These are phyloP conservation scores for Wickerhamomyces strasburgensis DNA, from an alignment of 805 yeast species.

Conservation along the genomic window DNA sequence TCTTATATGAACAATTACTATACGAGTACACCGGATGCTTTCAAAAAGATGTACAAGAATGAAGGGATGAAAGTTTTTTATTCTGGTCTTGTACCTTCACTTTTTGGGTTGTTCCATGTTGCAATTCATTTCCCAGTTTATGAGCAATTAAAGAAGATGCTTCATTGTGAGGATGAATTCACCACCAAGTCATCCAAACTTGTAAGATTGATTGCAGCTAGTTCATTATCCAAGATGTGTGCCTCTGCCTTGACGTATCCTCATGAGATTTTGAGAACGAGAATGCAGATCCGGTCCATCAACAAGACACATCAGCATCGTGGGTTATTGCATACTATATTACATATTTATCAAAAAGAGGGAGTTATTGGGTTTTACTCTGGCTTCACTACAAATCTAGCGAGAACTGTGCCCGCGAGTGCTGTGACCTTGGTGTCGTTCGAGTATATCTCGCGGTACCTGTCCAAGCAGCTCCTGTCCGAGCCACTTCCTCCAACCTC, in stretches of 20 bases:
- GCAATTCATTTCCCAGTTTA: conserved; percentile 96
- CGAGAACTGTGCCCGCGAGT: conserved; percentile 90
- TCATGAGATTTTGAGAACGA: conserved; percentile 88
- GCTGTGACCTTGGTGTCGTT: conserved; percentile 94
- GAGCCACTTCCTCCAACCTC: too few relatives aligned
- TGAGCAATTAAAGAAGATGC: conserved; percentile 65
- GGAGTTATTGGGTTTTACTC: conserved; percentile 83
- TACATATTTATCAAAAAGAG: conserved; percentile 45
- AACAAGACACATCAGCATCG: conserved; percentile 12
- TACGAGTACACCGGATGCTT: conserved; percentile 66
- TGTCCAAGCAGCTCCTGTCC: conserved; percentile 4
- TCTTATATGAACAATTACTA: conserved; percentile 11
- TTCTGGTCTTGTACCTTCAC: conserved; percentile 84
- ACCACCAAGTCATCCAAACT: conserved; percentile 27
- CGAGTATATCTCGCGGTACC: conserved; percentile 53
- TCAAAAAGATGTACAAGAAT: conserved; percentile 63
- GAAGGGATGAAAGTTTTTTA: conserved; percentile 85
- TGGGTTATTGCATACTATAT: conserved; percentile 20
- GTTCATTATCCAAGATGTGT: conserved; percentile 77
- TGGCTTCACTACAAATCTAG: conserved; percentile 80
- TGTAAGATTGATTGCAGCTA: conserved; percentile 53
- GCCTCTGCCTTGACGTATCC: conserved; percentile 91
- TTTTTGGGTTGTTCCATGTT: conserved; percentile 86
- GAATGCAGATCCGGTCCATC: conserved; percentile 62
- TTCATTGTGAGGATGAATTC: conserved; percentile 28